Conservation (phyloP, 164 flowering plant genomes). For the Nymphaea thermarum region DNA sequence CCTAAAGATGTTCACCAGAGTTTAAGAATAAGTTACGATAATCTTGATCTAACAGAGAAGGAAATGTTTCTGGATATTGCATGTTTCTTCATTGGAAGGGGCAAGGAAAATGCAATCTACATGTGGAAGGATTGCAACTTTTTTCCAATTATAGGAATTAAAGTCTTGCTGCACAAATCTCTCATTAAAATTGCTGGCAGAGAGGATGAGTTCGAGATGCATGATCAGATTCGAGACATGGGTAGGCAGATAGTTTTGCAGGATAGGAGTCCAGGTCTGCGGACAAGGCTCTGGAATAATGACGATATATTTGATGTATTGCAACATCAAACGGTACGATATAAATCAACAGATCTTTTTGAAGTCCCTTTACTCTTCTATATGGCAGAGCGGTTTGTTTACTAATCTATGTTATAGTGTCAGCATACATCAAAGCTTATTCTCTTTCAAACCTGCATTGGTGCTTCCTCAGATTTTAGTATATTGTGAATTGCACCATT, state of each 20-base stretch:
- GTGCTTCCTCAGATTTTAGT: no score
- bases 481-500: no score
- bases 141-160: not conserved
- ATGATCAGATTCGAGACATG: conserved; percentile 1
- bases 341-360: no score
- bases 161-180: not conserved
- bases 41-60: not conserved
- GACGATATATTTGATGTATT: not conserved
- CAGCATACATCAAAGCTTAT: no score
- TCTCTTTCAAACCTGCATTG: no score
- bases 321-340: not conserved
- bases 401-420: no score
- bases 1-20: not conserved
- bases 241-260: not conserved
- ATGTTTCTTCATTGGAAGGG: not conserved
- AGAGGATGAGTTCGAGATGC: not conserved
- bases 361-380: no score
- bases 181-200: not conserved
- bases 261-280: not conserved
- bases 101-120: not conserved
- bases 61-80: not conserved
- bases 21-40: not conserved
- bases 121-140: not conserved
- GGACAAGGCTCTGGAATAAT: not conserved
- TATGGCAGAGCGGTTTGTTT: no score